Evolutionary conservation across 129 eudicot genomes (phyloP).

Genomic region (Flaveria bidentis): DNA sequence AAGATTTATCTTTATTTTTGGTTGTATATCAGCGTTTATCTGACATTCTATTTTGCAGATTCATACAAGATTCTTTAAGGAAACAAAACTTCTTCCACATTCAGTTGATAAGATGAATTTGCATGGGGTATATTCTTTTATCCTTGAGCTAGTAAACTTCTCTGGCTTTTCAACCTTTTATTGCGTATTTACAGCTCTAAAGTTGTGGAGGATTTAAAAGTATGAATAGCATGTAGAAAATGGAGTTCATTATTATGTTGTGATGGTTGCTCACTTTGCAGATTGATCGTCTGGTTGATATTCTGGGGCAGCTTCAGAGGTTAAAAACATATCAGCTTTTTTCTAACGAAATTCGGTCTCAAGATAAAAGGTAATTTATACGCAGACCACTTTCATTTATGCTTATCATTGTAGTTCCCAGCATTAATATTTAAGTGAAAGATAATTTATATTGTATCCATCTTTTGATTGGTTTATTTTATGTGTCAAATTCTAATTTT

Average conservation of each 20-base stretch:
- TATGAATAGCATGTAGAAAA: neutral
- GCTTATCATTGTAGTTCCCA: conserved; percentile 44
- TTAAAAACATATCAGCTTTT: conserved; percentile 53
- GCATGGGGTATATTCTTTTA: conserved; percentile 45
- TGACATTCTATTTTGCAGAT: conserved; percentile 54
- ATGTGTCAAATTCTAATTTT: neutral
- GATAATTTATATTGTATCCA: conserved; percentile 37
- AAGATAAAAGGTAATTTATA: conserved; percentile 41
- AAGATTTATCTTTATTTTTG: neutral
- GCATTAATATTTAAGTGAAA: conserved; percentile 37
- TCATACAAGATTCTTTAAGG: conserved; percentile 48
- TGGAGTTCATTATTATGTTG: neutral
- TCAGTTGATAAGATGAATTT: conserved; percentile 50
- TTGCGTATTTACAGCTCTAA: conserved; percentile 6
- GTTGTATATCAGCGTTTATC: conserved; percentile 13
- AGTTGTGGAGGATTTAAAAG: neutral
- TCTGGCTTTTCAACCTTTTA: neutral
- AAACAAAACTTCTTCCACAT: conserved; percentile 43
- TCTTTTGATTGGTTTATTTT: neutral
- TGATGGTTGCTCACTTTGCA: conserved; percentile 26
- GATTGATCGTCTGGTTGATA: conserved; percentile 62
- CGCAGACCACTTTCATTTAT: conserved; percentile 27
- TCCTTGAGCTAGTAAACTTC: conserved; percentile 3
- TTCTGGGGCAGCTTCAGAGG: conserved; percentile 52
- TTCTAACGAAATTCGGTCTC: conserved; percentile 43